Conservation (phyloP, 805 yeast genomes). For the Kazachstania africana region DNA sequence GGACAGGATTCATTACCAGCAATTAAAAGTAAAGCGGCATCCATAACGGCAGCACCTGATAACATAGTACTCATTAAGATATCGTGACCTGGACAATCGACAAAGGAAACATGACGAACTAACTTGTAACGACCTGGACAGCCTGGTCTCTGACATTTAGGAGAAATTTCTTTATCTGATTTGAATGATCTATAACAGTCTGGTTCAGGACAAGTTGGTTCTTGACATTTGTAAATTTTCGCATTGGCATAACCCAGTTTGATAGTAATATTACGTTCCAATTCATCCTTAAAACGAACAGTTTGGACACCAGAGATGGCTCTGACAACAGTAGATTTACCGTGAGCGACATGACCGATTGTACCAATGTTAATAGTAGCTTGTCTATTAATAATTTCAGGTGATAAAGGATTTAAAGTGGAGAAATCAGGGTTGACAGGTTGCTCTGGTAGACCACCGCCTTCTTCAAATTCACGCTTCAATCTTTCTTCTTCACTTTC, state of each 20-base stretch:
- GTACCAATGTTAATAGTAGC: constrained; percentile 98
- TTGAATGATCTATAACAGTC: constrained; percentile 91
- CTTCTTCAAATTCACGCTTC: constrained; percentile 83
- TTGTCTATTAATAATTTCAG: constrained; percentile 95
- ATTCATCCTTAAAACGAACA: constrained; percentile 96
- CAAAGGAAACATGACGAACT: constrained; percentile 94
- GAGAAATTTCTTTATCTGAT: constrained; percentile 88
- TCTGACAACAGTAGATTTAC: constrained; percentile 85
- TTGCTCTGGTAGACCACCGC: constrained; percentile 97
- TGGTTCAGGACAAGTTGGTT: constrained; percentile 80
- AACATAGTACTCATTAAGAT: constrained; percentile 99
- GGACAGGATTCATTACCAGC: constrained; percentile 99
- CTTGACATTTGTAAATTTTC: constrained; percentile 87
- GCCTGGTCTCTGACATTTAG: constrained; percentile 81
- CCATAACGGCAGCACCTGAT: constrained; percentile 99
- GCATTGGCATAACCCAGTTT: constrained; percentile 99
- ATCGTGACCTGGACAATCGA: constrained; percentile 99
- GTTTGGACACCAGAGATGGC: constrained; percentile 98
- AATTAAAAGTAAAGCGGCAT: constrained; percentile 88
- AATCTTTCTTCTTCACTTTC: constrained; percentile 70
- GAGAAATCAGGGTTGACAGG: constrained; percentile 81
- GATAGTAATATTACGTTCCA: constrained; percentile 97
- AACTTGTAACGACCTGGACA: constrained; percentile 82
- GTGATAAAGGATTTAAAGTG: constrained; percentile 72
- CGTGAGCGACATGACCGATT: constrained; percentile 93